Base-by-base conservation (phyloP, 202 grass and related monocot genomes). In the Musa balbisiana region DNA sequence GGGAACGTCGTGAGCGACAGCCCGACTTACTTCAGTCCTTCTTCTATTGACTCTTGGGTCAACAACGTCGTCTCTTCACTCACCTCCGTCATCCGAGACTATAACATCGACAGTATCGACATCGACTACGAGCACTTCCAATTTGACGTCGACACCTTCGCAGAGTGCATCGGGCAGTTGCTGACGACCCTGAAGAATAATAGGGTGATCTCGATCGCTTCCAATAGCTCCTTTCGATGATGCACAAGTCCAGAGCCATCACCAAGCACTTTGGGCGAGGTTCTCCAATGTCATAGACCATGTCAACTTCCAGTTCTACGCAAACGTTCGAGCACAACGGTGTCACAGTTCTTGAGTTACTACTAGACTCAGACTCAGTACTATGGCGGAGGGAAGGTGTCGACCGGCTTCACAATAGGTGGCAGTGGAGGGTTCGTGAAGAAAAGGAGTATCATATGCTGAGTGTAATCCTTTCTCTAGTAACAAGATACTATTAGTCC, bases 261-360 rank as follows among this genome's bases (percentile, higher is more conserved):
- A 92, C 90, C 3, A 62, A 51, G 15, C 79, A 15, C 55, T 92
- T 21, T 89, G 84, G 87, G 0, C 1, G 11, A 84, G 78, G 64
- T 87, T 85, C 82, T 21, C 62, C 0, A 11, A 78, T 29, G 63
- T 88, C 2, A 88, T 91, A 62, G 85, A 91, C 73, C 81, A 87
- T 20, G 85, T 91, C 16, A 88, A 88, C 80, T 88, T 85, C 89
- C 83, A 91, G 75, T 91, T 88, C 85, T 91, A 88, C 53, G 85
- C 9, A 16, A 85, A 88, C 13, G 75, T 15, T 51, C 0, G 52
- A 76, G 64, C 80, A 91, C 89, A 53, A 73, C 81, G 27, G 85
- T 88, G 9, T 0, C 10, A 0, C 1, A 1, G 24, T 91, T 85
- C 62, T 62, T 91, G 10, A 1, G 0, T 53, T 88, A 85, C 71